Evolutionary conservation across 2,329 filamentous ascomycete species (phyloP), one percentile per base, ranked within the genome.

Genomic region (Calycina marina): DNA sequence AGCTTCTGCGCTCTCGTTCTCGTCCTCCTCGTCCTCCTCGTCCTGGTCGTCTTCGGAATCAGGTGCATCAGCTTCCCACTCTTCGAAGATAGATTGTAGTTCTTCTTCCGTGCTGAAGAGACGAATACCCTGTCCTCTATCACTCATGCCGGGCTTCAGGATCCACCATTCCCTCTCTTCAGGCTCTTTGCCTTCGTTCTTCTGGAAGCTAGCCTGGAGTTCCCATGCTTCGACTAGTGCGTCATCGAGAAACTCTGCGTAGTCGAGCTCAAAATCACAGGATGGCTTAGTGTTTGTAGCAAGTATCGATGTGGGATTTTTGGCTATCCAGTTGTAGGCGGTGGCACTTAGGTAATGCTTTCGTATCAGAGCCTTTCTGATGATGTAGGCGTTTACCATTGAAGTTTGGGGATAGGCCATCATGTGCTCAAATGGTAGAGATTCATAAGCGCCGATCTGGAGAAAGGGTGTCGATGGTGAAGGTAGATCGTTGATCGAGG

Each of bases 141-240:
- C 90, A 54, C 84, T 93, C 90, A 98, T 96, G 6, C 88, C 80
- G 0, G 90, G 88, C 58, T 98, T 98, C 38, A 98, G 56, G 43
- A 98, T 96, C 90, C 90, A 98, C 88, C 88, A 98, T 52, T 92
- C 74, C 37, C 68, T 66, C 25, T 67, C 59, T 17, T 33, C 15
- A 2, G 35, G 20, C 6, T 40, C 32, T 17, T 47, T 53, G 10
- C 55, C 56, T 30, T 69, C 70, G 45, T 93, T 93, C 28, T 63
- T 64, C 18, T 70, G 69, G 55, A 92, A 67, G 44, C 80, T 86
- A 35, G 83, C 82, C 13, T 77, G 67, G 31, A 98, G 58, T 49
- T 96, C 90, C 53, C 79, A 96, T 0, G 81, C 80, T 54, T 98
- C 90, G 2, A 93, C 65, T 5, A 98, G 61, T 0, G 90, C 82